Percentiles rank a stretch among this genome's conserved stretches.
phyloP scores from a whole-genome alignment of 345 rosid genomes.

The Raphanus raphanistrum region DNA sequence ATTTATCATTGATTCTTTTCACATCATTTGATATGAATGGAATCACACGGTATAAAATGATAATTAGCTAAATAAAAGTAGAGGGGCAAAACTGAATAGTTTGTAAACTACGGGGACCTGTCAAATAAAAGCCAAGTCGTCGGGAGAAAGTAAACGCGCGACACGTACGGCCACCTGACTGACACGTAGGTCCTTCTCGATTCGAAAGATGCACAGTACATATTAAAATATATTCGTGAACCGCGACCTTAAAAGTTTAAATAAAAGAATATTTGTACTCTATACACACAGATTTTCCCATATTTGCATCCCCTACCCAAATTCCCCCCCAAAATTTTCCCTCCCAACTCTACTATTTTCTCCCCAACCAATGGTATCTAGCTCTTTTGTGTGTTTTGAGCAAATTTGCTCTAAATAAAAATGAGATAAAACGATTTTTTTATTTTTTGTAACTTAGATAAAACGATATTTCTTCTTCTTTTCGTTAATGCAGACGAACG shows the following conservation, averaged over 20 bases:
- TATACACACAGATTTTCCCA: too few species aligned
- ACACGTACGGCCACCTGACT: constrained; percentile 19
- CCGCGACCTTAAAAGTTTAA: background rate
- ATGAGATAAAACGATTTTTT: too few species aligned
- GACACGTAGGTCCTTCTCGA: constrained; percentile 30
- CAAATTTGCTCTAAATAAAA: too few species aligned
- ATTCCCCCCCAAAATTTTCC: too few species aligned
- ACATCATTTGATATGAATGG: background rate
- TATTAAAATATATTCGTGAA: background rate
- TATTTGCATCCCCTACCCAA: too few species aligned
- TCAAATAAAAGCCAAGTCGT: constrained; percentile 1
- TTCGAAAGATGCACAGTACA: constrained; percentile 13
- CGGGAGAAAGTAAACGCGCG: constrained; percentile 15
- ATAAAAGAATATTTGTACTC: too few species aligned
- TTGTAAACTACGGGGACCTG: background rate
- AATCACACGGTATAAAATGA: background rate
- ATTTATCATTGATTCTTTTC: background rate
- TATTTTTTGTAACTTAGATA: too few species aligned
- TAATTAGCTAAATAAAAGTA: background rate
- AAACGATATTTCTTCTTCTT: too few species aligned
- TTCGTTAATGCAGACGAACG: too few species aligned
- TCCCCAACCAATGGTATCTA: too few species aligned
- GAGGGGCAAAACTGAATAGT: background rate
- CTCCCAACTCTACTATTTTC: too few species aligned
- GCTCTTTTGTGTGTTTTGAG: too few species aligned